Base-by-base conservation (phyloP, 169 alveolate genomes). In the Babesia ovata region DNA sequence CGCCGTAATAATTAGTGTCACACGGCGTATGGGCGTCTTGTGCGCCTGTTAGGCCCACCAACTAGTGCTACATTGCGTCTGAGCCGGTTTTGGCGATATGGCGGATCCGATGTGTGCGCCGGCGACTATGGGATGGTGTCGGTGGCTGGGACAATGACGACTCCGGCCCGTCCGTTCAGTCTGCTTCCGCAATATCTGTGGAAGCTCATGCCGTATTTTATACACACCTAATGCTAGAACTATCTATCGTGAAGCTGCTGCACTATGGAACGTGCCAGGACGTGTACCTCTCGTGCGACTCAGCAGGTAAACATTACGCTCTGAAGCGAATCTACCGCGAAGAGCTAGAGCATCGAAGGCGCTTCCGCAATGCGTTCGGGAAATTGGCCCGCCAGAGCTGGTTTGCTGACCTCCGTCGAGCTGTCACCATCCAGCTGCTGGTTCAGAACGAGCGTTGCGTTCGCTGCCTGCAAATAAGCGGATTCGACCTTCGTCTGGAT, bases 251-350 rank as follows among this genome's bases (percentile, higher is more conserved):
- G n/a, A 76, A 54, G 63, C 79, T 66, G 44, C 65, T 76, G 44
- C 79, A 76, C 50, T 56, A 76, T 46, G 86, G 86, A n/a, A 76
- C 66, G 65, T 66, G 72, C 48, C 36, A 76, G 53, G 86, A 76
- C 36, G 71, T 76, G 42, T 76, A 44, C 54, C 49, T 76, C 66
- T 56, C 86, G 14, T 10, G 50, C 21, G 81, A 76, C 48, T 63
- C 86, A 19, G 13, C 4, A n/a, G 86, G 79, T 33, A 76, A 67
- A 29, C 52, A 11, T 11, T 63, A 54, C 29, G 79, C 71, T 0
- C 44, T 76, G 44, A 76, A 76, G 63, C 65, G 79, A 19, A 50
- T 65, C 50, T 76, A 65, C 72, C 22, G 42, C 26, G 22, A 50
- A 2, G 86, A 76, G 42, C 78, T 76, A 29, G 72, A 49, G 61